Conservation (phyloP, 768 basidiomycete genomes). For the Mycena albidolilacea region DNA sequence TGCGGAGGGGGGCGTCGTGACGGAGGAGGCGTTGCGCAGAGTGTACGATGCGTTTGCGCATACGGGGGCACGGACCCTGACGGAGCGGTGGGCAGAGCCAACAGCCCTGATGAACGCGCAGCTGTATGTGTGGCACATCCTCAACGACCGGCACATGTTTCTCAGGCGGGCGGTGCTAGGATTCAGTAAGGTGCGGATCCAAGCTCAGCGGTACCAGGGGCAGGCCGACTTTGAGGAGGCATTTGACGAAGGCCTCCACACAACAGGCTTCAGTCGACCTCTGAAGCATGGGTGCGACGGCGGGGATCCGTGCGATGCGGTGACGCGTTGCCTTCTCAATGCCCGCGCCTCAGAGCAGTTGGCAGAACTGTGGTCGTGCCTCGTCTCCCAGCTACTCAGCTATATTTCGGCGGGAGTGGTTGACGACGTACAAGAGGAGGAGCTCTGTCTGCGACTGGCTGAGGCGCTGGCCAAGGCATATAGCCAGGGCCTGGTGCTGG, state of each 20-base stretch:
- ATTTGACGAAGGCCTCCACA: slow-evolving; percentile 23
- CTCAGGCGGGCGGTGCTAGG: slow-evolving; percentile 26
- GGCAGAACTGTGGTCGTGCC: slow-evolving; percentile 11
- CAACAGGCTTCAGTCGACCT: slow-evolving; percentile 26
- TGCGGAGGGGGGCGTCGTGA: slow-evolving; percentile 1
- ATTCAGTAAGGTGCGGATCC: slow-evolving; percentile 6
- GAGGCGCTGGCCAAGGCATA: slow-evolving; percentile 18
- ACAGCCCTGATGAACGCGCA: slow-evolving; percentile 6
- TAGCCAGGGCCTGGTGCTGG: slow-evolving; percentile 21
- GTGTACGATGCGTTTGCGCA: slow-evolving; percentile 32
- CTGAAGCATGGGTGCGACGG: slow-evolving; percentile 25
- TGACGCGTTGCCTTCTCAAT: slow-evolving; percentile 8
- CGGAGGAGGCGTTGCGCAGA: slow-evolving; percentile 18
- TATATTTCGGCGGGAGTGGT: slow-evolving; percentile 16
- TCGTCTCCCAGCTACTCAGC: slow-evolving; percentile 17
- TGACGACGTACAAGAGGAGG: slow-evolving; percentile 20
- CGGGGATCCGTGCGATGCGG: slow-evolving; percentile 6
- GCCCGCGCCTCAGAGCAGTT: slow-evolving; percentile 15
- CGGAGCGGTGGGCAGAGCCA: slow-evolving; percentile 23
- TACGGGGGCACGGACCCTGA: slow-evolving; percentile 10
- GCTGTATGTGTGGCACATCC: slow-evolving; percentile 22
- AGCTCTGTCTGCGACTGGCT: slow-evolving; percentile 14
- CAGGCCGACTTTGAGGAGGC: slow-evolving; percentile 32
- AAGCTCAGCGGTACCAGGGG: not conserved
- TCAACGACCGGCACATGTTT: slow-evolving; percentile 27